Conservation (phyloP, 495 filamentous ascomycete genomes). For the Cercophora sp. region DNA sequence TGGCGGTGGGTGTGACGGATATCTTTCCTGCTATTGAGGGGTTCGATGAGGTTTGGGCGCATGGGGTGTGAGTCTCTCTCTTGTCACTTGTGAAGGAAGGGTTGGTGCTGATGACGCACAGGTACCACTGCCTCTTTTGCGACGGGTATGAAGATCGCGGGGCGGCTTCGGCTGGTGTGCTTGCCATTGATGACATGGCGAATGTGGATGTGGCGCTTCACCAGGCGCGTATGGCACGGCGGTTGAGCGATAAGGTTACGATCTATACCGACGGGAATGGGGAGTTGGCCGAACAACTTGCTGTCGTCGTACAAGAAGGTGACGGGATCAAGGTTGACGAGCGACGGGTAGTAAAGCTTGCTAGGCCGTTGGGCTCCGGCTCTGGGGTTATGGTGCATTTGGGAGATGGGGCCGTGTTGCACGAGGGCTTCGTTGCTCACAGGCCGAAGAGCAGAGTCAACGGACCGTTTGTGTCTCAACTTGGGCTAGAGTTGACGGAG, state of each 20-base stretch:
- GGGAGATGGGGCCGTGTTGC: constrained; percentile 14
- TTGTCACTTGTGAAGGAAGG: no score
- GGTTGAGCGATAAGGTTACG: constrained; percentile 11
- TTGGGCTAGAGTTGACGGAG: constrained; percentile 15
- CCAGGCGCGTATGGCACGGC: constrained; percentile 13
- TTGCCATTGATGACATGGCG: constrained; percentile 6
- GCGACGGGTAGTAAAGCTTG: not conserved
- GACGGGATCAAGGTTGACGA: not conserved
- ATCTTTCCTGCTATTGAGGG: constrained; percentile 31
- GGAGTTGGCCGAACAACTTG: constrained; percentile 10
- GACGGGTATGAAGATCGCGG: constrained; percentile 23
- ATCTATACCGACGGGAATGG: constrained; percentile 23
- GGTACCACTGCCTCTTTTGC: constrained; percentile 29
- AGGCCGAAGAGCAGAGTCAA: constrained; percentile 15
- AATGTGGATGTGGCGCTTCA: not conserved
- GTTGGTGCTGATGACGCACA: not conserved
- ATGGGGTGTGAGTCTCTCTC: constrained; percentile 32
- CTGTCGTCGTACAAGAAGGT: not conserved
- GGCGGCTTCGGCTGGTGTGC: constrained; percentile 10
- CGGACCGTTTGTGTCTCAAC: constrained; percentile 17
- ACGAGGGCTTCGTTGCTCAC: constrained; percentile 18
- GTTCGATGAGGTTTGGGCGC: constrained; percentile 38
- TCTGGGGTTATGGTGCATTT: constrained; percentile 4
- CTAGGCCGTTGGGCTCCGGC: not conserved
- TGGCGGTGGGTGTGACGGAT: constrained; percentile 47